Percentiles rank a stretch among this genome's conserved stretches.
Evolutionary conservation across 768 basidiomycete species (phyloP).

Genomic region (Termitomyces sp.): DNA sequence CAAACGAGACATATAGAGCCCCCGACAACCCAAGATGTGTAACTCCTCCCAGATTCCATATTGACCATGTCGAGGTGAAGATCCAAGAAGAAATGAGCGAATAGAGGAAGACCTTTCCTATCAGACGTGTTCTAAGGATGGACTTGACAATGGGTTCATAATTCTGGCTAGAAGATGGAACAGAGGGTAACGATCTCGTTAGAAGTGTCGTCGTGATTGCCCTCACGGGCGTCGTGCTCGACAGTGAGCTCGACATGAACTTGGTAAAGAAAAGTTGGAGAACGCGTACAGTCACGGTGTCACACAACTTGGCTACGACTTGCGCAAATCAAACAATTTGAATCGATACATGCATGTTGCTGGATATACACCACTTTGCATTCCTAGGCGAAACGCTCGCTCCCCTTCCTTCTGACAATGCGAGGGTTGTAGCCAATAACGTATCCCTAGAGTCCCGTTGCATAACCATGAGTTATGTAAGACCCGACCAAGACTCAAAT

Average conservation of each 20-base stretch:
- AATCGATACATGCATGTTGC: too few relatives aligned
- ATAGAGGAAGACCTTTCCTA: constrained; percentile 45
- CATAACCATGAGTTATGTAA: neutral
- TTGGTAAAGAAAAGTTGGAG: constrained; percentile 1
- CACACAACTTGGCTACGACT: neutral
- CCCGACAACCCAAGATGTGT: constrained; percentile 22
- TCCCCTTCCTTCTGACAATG: too few relatives aligned
- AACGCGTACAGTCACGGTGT: constrained; percentile 6
- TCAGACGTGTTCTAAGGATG: constrained; percentile 55
- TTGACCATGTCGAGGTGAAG: constrained; percentile 31
- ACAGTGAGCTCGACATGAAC: constrained; percentile 17
- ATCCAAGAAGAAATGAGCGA: constrained; percentile 44
- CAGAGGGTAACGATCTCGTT: constrained; percentile 43
- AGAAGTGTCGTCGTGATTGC: constrained; percentile 42
- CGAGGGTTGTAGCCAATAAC: too few relatives aligned
- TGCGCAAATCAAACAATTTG: too few relatives aligned
- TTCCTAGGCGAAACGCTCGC: too few relatives aligned
- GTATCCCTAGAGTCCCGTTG: too few relatives aligned
- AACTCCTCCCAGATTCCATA: constrained; percentile 37
- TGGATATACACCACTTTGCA: too few relatives aligned
- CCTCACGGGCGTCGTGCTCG: constrained; percentile 32
- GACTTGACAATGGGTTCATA: constrained; percentile 65
- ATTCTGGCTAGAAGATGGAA: constrained; percentile 50
- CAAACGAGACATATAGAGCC: constrained; percentile 30
- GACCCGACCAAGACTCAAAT: neutral